Percentiles rank a stretch among this genome's conserved stretches.
Conservation (phyloP, 1,139 yeast species). For the Lizanozyma gosingica region DNA sequence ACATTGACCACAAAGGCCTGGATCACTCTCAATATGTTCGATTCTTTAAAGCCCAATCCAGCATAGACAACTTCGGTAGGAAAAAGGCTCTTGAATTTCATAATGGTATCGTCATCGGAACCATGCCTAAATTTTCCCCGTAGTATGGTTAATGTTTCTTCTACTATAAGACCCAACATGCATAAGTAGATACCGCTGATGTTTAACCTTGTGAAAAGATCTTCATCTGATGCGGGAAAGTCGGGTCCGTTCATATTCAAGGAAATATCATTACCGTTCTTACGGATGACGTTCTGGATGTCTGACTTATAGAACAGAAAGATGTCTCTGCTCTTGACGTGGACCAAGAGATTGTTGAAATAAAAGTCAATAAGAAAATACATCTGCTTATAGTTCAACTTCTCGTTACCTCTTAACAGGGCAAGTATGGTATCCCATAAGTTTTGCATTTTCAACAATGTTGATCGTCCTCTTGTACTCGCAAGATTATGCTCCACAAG, state of each 20-base stretch:
- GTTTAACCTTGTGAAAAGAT: conserved; percentile 9
- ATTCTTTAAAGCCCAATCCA: conserved; percentile 13
- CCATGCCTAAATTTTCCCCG: conserved; percentile 10
- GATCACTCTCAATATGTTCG: conserved; percentile 10
- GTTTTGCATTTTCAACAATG: conserved; percentile 12
- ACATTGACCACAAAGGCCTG: conserved; percentile 10
- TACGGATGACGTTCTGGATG: conserved; percentile 14
- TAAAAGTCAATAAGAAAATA: conserved; percentile 26
- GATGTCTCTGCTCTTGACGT: conserved; percentile 16
- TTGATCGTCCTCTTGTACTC: not conserved
- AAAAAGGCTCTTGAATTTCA: conserved; percentile 16
- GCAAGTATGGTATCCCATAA: conserved; percentile 21
- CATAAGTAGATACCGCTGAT: conserved; percentile 22
- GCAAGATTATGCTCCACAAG: not conserved
- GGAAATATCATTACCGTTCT: conserved; percentile 11
- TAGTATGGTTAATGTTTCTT: conserved; percentile 21
- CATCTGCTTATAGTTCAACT: conserved; percentile 21
- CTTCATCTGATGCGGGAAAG: conserved; percentile 8
- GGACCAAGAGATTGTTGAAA: conserved; percentile 12
- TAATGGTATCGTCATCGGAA: conserved; percentile 7
- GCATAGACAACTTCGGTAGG: conserved; percentile 17
- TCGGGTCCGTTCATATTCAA: conserved; percentile 6
- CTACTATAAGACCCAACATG: conserved; percentile 24
- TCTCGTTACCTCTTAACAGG: conserved; percentile 15
- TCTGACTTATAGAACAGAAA: conserved; percentile 20